Percentiles rank a stretch among this genome's conserved stretches.
These are phyloP conservation scores for Jatropha curcas DNA, from an alignment of 345 rosid genomes.

Conservation along the genomic window DNA sequence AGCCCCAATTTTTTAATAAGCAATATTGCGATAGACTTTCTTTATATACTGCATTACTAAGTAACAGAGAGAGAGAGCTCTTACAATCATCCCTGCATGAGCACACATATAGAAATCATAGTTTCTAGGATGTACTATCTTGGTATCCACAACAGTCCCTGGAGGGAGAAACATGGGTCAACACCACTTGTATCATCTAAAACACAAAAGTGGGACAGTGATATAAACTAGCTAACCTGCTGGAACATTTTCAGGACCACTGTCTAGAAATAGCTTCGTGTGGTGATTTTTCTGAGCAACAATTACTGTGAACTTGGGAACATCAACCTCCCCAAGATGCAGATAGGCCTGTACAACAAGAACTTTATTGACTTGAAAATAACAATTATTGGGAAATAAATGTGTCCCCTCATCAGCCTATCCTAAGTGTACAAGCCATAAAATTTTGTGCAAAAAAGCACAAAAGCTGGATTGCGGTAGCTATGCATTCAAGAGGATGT, in stretches of 20 bases:
- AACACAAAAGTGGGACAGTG: not conserved
- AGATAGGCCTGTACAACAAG: constrained; percentile 64
- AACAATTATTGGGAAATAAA: not conserved
- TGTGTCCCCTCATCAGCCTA: not conserved
- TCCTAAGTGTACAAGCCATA: not conserved
- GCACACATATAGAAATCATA: constrained; percentile 93
- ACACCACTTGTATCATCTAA: constrained; percentile 13
- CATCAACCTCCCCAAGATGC: constrained; percentile 52
- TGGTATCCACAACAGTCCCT: constrained; percentile 88
- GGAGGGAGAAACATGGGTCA: constrained; percentile 15
- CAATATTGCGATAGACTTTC: not conserved
- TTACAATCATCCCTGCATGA: constrained; percentile 73
- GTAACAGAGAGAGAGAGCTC: constrained; percentile 22
- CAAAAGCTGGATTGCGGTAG: not conserved
- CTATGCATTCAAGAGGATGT: not conserved
- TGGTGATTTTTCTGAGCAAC: constrained; percentile 94
- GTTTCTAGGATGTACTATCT: constrained; percentile 75
- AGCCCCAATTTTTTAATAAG: too few species aligned
- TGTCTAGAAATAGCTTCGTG: constrained; percentile 71
- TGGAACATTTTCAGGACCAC: constrained; percentile 73
- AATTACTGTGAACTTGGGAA: constrained; percentile 76
- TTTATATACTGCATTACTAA: not conserved
- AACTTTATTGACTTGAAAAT: constrained; percentile 3
- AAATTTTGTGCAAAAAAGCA: not conserved
- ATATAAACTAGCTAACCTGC: constrained; percentile 50